Conservation (phyloP, 768 basidiomycete species). For the Chalciporus piperatus region DNA sequence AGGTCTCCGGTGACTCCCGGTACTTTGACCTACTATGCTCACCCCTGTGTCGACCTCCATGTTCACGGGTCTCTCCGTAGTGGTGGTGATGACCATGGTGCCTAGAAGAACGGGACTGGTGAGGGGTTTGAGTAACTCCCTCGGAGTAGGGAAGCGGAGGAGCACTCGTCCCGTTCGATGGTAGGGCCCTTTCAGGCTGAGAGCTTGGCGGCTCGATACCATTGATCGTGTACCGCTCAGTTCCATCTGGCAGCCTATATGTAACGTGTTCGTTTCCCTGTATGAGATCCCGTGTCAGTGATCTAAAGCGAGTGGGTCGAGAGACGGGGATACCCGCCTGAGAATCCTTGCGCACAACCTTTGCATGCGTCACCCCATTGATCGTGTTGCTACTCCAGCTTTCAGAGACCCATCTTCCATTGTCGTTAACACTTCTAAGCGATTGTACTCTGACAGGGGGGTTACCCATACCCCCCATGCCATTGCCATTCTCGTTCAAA, state of each 20-base stretch:
- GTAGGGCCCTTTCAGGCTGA: conserved; percentile 14
- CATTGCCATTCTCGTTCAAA: conserved; percentile 16
- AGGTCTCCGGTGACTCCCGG: conserved; percentile 4
- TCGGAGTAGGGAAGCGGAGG: conserved; percentile 26
- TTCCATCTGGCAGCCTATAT: conserved; percentile 64
- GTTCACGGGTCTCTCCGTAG: conserved; percentile 10
- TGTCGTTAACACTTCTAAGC: conserved; percentile 8
- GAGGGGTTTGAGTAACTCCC: conserved; percentile 5
- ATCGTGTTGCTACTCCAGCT: conserved; percentile 54
- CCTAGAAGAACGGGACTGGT: conserved; percentile 19
- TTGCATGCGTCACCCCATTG: conserved; percentile 67
- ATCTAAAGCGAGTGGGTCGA: background rate
- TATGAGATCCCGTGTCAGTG: conserved; percentile 7
- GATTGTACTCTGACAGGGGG: conserved; percentile 6
- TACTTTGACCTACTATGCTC: background rate
- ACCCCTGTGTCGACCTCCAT: conserved; percentile 9
- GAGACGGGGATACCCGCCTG: conserved; percentile 43
- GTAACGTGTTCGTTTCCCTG: conserved; percentile 78
- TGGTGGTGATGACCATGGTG: conserved; percentile 12
- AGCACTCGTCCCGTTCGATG: background rate
- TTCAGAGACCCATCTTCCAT: conserved; percentile 47
- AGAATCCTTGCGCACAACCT: conserved; percentile 52
- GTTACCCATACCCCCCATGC: conserved; percentile 9
- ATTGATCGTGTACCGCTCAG: conserved; percentile 63
- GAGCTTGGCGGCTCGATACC: conserved; percentile 47